A percentile compares a stretch with the other conserved stretches of the same genome.
Conservation (phyloP, 805 yeast genomes). For the Crinitomyces ghanaensis region DNA sequence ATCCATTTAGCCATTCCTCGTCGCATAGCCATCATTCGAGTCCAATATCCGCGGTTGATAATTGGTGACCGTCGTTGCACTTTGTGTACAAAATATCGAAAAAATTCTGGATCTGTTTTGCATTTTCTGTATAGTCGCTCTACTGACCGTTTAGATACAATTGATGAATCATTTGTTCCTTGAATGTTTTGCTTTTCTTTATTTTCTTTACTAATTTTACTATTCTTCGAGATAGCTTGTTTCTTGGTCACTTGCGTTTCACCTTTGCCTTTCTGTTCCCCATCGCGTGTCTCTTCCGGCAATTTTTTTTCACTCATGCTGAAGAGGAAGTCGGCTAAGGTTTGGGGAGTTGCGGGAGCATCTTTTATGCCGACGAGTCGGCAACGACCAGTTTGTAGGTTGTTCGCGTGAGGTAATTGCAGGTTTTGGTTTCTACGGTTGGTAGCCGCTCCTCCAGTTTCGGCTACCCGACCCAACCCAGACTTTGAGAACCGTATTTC, state of each 20-base stretch:
- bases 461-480: too few species aligned
- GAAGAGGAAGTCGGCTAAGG: too few species aligned
- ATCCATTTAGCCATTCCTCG: constrained; percentile 40
- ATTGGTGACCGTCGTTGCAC: constrained; percentile 65
- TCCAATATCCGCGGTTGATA: constrained; percentile 76
- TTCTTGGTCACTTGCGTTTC: neutral
- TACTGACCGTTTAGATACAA: constrained; percentile 72
- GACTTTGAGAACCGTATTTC: too few species aligned
- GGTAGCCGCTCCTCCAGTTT: too few species aligned
- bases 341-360: too few species aligned
- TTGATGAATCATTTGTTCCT: constrained; percentile 75
- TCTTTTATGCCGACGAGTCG: too few species aligned
- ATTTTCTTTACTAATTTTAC: constrained; percentile 7
- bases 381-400: too few species aligned
- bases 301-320: too few species aligned
- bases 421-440: too few species aligned
- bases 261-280: constrained; percentile 2
- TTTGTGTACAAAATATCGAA: constrained; percentile 55
- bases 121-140: constrained; percentile 39
- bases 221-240: neutral
- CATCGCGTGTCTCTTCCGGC: too few species aligned
- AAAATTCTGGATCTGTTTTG: constrained; percentile 31
- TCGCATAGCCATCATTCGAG: constrained; percentile 60
- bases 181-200: constrained; percentile 52
- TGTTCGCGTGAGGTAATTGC: too few species aligned